Conservation (phyloP, 164 flowering plant species). For the Magnolia sinica region DNA sequence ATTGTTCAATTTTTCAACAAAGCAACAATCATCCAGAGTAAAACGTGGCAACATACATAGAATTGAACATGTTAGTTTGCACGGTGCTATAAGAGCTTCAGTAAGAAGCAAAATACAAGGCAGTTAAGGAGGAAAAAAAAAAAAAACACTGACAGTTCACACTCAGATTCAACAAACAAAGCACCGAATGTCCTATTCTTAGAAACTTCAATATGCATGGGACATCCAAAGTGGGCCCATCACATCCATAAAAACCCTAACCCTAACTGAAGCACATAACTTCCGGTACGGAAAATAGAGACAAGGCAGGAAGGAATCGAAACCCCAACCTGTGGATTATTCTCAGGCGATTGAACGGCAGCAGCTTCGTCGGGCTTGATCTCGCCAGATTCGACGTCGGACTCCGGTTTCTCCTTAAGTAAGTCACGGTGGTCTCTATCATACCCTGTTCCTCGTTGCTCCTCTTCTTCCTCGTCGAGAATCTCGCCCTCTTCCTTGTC, state of each 20-base stretch:
- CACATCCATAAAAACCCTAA: neutral
- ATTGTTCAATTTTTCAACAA: no score
- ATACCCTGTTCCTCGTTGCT: neutral
- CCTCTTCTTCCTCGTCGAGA: slow-evolving; percentile 61
- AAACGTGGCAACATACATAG: no score
- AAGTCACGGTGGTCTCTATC: neutral
- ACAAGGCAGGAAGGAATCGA: slow-evolving; percentile 4
- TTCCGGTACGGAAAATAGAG: no score
- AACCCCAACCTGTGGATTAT: slow-evolving; percentile 38
- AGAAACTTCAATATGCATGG: neutral
- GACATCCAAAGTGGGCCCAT: neutral
- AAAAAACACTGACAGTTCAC: no score
- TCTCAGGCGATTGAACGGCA: neutral
- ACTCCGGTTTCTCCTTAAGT: slow-evolving; percentile 14
- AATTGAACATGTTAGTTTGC: neutral
- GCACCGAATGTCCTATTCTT: no score
- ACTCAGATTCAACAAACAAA: no score
- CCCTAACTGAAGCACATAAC: neutral
- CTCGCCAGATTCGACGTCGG: slow-evolving; percentile 53
- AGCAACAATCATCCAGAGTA: no score
- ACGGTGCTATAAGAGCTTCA: neutral
- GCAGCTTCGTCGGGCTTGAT: slow-evolving; percentile 23
- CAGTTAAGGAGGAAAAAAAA: no score
- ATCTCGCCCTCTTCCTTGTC: slow-evolving; percentile 98
- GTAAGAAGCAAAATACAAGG: no score